phyloP scores from a whole-genome alignment of 257 asterid species.

The Voacanga thouarsii region DNA sequence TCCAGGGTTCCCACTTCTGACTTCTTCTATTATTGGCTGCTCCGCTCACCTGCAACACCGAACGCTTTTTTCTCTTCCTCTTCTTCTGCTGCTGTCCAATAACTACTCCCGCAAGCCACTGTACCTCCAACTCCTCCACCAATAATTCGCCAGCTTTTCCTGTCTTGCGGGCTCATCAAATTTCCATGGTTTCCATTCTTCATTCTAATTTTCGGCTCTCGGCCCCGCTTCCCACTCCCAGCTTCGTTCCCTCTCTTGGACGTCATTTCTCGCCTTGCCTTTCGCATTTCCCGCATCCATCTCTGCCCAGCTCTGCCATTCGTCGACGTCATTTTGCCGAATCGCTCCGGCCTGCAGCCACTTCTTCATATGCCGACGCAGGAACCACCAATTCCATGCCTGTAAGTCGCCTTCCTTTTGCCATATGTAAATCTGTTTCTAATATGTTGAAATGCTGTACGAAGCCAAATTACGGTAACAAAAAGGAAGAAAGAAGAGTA shows the following conservation, averaged over 20 bases:
- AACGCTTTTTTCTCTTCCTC: not conserved
- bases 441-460: not conserved
- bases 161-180: not conserved
- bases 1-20: not conserved
- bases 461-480: not conserved
- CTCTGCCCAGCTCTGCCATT: slow-evolving; percentile 16
- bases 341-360: slow-evolving; percentile 26
- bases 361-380: slow-evolving; percentile 29
- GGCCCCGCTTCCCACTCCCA: slow-evolving; percentile 27
- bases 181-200: slow-evolving; percentile 40
- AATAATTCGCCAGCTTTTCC: not conserved
- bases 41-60: not conserved
- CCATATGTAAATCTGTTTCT: not conserved
- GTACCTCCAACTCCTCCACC: not conserved
- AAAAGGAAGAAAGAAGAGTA: not conserved
- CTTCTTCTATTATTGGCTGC: not conserved
- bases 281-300: slow-evolving; percentile 16
- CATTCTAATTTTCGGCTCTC: slow-evolving; percentile 24
- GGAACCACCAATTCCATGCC: slow-evolving; percentile 51
- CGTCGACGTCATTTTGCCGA: slow-evolving; percentile 26
- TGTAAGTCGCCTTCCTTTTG: slow-evolving; percentile 36
- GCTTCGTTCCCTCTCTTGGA: slow-evolving; percentile 23
- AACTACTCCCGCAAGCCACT: not conserved
- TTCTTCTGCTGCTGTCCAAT: not conserved
- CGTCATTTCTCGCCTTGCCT: slow-evolving; percentile 35